These are phyloP conservation scores for Mortierella sp. DNA, from an alignment of 371 early-diverging fungal genomes.

Conservation along the genomic window DNA sequence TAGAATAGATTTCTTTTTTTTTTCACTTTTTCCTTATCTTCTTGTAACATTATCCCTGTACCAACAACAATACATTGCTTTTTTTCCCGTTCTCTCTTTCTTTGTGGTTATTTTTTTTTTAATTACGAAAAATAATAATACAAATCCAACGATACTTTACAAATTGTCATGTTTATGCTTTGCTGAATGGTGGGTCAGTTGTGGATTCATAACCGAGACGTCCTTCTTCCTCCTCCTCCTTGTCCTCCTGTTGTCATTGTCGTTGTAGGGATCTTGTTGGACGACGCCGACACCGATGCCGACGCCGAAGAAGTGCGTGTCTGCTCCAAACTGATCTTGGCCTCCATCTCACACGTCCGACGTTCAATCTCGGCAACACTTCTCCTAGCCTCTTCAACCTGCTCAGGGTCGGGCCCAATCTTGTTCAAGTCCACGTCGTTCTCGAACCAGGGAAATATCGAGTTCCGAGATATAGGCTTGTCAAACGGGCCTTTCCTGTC, in stretches of 20 bases:
- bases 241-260: too few species aligned
- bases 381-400: neutral
- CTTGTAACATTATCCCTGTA: conserved; percentile 1
- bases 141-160: neutral
- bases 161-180: neutral
- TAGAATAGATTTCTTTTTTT: conserved; percentile 10
- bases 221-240: too few species aligned
- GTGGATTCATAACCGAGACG: too few species aligned
- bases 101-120: neutral
- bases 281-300: neutral
- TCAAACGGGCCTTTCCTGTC: neutral
- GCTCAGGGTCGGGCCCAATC: neutral
- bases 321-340: neutral
- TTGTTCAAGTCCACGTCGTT: conserved; percentile 8
- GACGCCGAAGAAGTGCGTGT: neutral
- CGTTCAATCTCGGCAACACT: conserved; percentile 9
- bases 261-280: neutral
- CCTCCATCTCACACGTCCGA: neutral
- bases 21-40: neutral
- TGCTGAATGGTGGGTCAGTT: too few species aligned
- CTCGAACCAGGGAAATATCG: neutral
- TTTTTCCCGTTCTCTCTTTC: too few species aligned
- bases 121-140: neutral
- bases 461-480: neutral
- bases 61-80: neutral